These are phyloP conservation scores for Fusarium stilboides DNA, from an alignment of 2,329 filamentous ascomycete species.

Conservation along the genomic window DNA sequence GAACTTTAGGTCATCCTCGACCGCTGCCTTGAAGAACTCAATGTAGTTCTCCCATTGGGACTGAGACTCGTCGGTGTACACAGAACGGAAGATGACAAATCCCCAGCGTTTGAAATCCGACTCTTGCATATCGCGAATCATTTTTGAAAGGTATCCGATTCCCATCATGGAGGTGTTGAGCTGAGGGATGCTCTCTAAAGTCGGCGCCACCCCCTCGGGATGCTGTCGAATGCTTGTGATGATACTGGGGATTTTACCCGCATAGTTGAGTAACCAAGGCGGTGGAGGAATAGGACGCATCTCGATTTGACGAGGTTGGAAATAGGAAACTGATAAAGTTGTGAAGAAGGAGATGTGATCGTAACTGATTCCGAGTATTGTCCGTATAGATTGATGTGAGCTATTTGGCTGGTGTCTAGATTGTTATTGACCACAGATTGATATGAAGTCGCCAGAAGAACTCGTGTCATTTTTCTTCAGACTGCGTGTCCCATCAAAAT, in stretches of 20 bases:
- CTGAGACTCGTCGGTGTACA: constrained; percentile 13
- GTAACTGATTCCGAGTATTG: too few relatives aligned
- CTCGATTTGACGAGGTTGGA: not conserved
- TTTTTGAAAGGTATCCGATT: not conserved
- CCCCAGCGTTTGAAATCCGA: constrained; percentile 9
- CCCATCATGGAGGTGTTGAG: not conserved
- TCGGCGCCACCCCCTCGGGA: constrained; percentile 5
- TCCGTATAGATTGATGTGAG: too few relatives aligned
- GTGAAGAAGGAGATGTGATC: not conserved
- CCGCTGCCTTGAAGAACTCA: constrained; percentile 26
- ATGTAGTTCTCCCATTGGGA: constrained; percentile 28
- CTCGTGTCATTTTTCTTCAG: too few relatives aligned
- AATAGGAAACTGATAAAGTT: not conserved
- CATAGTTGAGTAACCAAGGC: not conserved
- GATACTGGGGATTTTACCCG: not conserved
- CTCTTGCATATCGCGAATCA: constrained; percentile 15
- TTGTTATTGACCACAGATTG: too few relatives aligned
- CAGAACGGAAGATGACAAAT: constrained; percentile 17
- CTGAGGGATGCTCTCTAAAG: constrained; percentile 23
- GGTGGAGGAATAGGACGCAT: constrained; percentile 21
- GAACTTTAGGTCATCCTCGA: not conserved
- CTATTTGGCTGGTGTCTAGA: too few relatives aligned
- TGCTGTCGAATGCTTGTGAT: constrained; percentile 23
- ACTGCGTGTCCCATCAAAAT: too few relatives aligned
- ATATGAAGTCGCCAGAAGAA: too few relatives aligned